Conservation (phyloP, 2,329 filamentous ascomycete species). For the Arthrobotrys conoides region DNA sequence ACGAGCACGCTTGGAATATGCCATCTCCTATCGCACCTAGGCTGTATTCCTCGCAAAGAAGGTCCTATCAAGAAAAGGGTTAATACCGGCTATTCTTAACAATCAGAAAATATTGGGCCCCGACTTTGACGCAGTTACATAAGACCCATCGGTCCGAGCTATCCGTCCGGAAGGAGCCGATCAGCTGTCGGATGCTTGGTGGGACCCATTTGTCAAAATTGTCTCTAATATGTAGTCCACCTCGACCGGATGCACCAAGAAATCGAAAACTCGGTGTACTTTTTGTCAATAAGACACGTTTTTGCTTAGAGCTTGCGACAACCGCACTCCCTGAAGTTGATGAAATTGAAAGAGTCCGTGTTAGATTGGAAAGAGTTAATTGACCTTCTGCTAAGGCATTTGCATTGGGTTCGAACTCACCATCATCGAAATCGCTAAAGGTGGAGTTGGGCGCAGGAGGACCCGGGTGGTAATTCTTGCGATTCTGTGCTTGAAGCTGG, state of each 20-base stretch:
- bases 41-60: neutral
- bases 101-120: neutral
- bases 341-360: slow-evolving; percentile 4
- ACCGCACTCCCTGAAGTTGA: neutral
- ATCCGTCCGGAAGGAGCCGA: neutral
- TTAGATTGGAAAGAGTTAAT: neutral
- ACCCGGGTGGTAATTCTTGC: too few relatives aligned
- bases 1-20: neutral
- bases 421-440: too few relatives aligned
- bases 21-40: neutral
- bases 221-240: too few relatives aligned
- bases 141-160: neutral
- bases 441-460: too few relatives aligned
- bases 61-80: neutral
- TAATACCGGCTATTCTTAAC: neutral
- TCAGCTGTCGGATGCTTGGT: slow-evolving; percentile 1
- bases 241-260: too few relatives aligned
- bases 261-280: slow-evolving; percentile 4
- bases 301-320: neutral
- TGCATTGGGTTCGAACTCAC: too few relatives aligned
- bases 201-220: too few relatives aligned
- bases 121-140: neutral
- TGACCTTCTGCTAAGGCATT: neutral
- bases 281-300: neutral
- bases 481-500: too few relatives aligned